Evolutionary conservation across 495 filamentous ascomycete species (phyloP).

Genomic region (Bathelium albidoporum): DNA sequence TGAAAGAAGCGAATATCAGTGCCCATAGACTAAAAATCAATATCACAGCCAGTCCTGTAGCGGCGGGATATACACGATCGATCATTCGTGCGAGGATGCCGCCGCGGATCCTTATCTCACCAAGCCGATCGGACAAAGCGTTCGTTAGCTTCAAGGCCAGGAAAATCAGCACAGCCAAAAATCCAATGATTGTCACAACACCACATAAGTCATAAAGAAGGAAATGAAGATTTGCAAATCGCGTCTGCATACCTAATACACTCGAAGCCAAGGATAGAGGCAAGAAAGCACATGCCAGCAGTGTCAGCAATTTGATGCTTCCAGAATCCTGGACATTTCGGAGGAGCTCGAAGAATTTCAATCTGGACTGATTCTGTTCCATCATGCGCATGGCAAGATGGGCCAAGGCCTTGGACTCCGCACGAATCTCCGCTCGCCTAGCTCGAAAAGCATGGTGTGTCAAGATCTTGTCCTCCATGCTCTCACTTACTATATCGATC

Average conservation of each 20-base stretch:
- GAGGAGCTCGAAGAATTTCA: neutral
- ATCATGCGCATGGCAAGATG: neutral
- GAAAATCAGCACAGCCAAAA: neutral
- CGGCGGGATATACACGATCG: neutral
- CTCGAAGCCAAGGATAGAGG: constrained; percentile 7
- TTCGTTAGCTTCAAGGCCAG: neutral
- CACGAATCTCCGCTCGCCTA: neutral
- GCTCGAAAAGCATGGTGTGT: neutral
- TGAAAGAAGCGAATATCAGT: neutral
- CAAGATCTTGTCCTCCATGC: neutral
- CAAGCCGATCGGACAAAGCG: neutral
- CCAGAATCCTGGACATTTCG: neutral
- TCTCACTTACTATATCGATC: neutral
- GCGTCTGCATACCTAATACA: constrained; percentile 8
- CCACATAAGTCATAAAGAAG: constrained; percentile 10
- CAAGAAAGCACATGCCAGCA: constrained; percentile 7
- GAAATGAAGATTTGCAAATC: constrained; percentile 3
- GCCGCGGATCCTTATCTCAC: too few relatives aligned
- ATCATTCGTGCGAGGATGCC: too few relatives aligned
- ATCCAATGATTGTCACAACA: neutral
- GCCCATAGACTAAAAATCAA: neutral
- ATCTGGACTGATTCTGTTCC: neutral
- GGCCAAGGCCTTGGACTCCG: neutral
- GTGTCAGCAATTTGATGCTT: constrained; percentile 1
- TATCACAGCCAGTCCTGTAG: neutral